A percentile compares a stretch with the other conserved stretches of the same genome.
These are phyloP conservation scores for Lippia alba DNA, from an alignment of 305 asterid species.

Conservation along the genomic window DNA sequence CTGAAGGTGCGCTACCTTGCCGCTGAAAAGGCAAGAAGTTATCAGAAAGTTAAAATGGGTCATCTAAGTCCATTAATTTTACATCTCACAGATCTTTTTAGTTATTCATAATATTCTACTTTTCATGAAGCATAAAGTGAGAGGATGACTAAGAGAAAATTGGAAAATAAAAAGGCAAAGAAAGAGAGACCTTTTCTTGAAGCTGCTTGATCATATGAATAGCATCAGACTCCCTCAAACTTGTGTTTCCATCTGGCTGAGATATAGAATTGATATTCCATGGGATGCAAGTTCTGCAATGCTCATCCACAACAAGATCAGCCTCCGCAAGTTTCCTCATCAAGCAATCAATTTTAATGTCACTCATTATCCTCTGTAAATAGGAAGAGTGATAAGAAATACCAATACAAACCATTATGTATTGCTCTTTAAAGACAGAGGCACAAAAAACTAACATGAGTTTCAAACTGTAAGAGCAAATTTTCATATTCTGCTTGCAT, in stretches of 20 bases:
- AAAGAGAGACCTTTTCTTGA: constrained; percentile 77
- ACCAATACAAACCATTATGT: constrained; percentile 20
- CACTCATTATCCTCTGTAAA: constrained; percentile 67
- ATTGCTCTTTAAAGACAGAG: constrained; percentile 14
- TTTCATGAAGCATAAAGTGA: constrained; percentile 27
- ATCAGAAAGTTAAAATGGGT: constrained; percentile 4
- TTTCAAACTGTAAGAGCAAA: constrained; percentile 68
- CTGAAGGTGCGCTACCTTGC: neutral
- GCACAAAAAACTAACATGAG: constrained; percentile 69
- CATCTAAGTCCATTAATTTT: neutral
- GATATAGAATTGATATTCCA: constrained; percentile 36
- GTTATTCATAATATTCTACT: constrained; percentile 17
- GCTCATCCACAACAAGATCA: constrained; percentile 46
- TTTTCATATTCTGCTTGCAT: constrained; percentile 72
- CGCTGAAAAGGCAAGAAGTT: neutral
- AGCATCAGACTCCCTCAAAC: constrained; percentile 65
- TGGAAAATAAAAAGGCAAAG: constrained; percentile 18
- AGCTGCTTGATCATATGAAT: constrained; percentile 78
- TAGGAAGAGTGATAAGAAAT: constrained; percentile 31
- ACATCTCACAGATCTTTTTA: neutral
- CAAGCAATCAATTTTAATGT: constrained; percentile 68
- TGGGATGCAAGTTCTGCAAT: constrained; percentile 43
- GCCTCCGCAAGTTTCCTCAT: constrained; percentile 68
- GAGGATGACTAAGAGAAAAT: constrained; percentile 23
- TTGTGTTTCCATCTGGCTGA: constrained; percentile 44